Evolutionary conservation across 2,329 filamentous ascomycete species (phyloP).

Genomic region (Xylariaceae sp.): DNA sequence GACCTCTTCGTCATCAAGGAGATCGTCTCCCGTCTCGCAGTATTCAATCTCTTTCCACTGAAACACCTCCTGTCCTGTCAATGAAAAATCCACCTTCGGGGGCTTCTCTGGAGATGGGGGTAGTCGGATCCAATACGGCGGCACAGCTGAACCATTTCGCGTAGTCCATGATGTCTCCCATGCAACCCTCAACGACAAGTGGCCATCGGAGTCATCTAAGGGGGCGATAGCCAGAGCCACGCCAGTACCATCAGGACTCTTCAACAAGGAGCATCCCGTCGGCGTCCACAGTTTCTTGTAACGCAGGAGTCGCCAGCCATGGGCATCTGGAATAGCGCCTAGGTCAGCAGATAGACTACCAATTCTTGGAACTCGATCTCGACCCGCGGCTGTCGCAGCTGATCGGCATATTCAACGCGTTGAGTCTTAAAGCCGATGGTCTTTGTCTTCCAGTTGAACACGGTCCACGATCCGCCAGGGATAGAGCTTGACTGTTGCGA

Average conservation of each 20-base stretch:
- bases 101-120: conserved; percentile 31
- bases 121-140: conserved; percentile 55
- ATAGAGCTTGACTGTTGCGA: conserved; percentile 47
- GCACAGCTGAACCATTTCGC: conserved; percentile 46
- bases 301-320: conserved; percentile 53
- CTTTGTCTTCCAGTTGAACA: conserved; percentile 61
- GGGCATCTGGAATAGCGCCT: conserved; percentile 55
- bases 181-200: conserved; percentile 51
- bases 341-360: conserved; percentile 56
- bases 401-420: conserved; percentile 57
- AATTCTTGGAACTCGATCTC: conserved; percentile 54
- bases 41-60: conserved; percentile 3
- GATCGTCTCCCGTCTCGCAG: background rate
- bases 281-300: conserved; percentile 57
- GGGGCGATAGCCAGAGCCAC: conserved; percentile 50
- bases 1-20: conserved; percentile 11
- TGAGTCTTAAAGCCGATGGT: conserved; percentile 57
- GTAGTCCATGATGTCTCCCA: conserved; percentile 53
- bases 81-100: conserved; percentile 7
- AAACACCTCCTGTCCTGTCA: conserved; percentile 8
- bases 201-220: conserved; percentile 55
- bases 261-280: conserved; percentile 51
- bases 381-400: conserved; percentile 49
- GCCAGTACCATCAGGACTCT: conserved; percentile 44
- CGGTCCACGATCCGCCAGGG: conserved; percentile 59